Evolutionary conservation across 148 eudicot genomes (phyloP), one percentile per base, ranked within the genome.

Genomic region (Nyssa sinensis): DNA sequence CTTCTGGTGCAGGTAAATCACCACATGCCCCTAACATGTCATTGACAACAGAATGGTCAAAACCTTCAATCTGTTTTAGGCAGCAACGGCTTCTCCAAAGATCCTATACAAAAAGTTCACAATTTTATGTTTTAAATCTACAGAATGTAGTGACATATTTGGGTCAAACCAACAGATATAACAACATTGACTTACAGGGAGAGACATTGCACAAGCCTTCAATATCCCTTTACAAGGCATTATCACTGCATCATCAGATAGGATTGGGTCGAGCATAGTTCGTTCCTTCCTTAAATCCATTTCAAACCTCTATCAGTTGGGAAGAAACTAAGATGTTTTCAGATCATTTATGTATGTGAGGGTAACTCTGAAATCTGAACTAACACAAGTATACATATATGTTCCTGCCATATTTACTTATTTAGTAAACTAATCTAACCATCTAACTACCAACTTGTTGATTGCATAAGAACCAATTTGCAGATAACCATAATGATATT

Each of bases 161-260:
- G n/a, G 58, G 47, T 58, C 33, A 66, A 67, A 59, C 34, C 63
- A 67, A 61, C 23, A 49, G 39, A 71, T 1, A 58, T 12, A 39
- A 17, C 33, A 59, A 60, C 39, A 71, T 29, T 10, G 44, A 79
- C 97, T 88, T 80, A 93, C 97, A 4, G 98, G 97, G 66, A 93
- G 91, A 78, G 75, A 91, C 91, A 93, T 89, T 65, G 90, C 93
- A 84, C 91, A 91, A 76, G 84, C 93, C 82, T 73, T 89, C 69
- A 93, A 75, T 64, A 84, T 80, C 79, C 94, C 98, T 87, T 80
- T 93, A 71, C 91, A 84, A 82, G 98, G 98, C 82, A 93, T 78
- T 67, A 90, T 78, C 16, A 61, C 77, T 53, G 79, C 93, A 76
- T 87, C 94, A 70, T 82, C 37, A 30, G 94, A 89, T 73, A 93